Evolutionary conservation across 2,329 filamentous ascomycete species (phyloP).

Genomic region (Ceratocystis harringtonii): DNA sequence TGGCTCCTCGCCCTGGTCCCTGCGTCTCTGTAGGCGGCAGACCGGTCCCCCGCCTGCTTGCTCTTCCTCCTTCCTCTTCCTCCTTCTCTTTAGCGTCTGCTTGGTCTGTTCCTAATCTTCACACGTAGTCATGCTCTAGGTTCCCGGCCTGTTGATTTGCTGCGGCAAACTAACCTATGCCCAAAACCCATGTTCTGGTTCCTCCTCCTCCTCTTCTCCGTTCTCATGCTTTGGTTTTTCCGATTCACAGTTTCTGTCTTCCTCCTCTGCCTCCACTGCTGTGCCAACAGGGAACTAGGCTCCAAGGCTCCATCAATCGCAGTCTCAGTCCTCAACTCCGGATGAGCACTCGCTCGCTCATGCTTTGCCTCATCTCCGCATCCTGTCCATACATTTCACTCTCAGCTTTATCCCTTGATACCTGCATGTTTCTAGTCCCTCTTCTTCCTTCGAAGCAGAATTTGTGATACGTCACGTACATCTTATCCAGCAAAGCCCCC

Average conservation of each 20-base stretch:
- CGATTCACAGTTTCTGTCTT: not conserved
- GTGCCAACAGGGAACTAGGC: not conserved
- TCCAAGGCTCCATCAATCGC: not conserved
- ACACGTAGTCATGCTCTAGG: not conserved
- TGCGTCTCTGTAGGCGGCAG: not conserved
- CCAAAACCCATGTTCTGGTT: not conserved
- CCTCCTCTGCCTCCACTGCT: not conserved
- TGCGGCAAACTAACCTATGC: not conserved
- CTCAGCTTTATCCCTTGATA: slow-evolving; percentile 5
- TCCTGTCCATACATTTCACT: too few species aligned
- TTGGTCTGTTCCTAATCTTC: not conserved
- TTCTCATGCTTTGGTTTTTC: not conserved
- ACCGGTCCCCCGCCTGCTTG: not conserved
- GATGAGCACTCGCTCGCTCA: too few species aligned
- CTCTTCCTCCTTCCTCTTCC: not conserved
- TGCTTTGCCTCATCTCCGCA: too few species aligned
- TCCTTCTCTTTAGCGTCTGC: not conserved
- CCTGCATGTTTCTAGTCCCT: slow-evolving; percentile 1
- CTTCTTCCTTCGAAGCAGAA: not conserved
- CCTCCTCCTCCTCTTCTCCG: not conserved
- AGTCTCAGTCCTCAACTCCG: not conserved
- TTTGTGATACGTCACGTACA: not conserved
- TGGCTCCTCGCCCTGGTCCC: not conserved
- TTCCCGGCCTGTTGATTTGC: not conserved
- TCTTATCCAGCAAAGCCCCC: not conserved